phyloP scores from a whole-genome alignment of 768 basidiomycete genomes.

The Sarcodon aspratus region DNA sequence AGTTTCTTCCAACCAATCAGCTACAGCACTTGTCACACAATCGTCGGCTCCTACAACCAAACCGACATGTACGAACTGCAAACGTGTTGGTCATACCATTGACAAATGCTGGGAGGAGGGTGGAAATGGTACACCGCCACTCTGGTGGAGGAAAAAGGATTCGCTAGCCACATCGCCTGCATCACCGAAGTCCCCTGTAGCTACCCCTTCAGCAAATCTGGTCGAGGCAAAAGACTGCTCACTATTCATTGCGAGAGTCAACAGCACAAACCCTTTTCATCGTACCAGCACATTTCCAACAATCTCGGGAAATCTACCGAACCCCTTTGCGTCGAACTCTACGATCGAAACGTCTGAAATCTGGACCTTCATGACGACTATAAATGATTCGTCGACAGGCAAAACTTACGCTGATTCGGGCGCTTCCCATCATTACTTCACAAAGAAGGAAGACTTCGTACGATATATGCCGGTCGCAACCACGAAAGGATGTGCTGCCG shows the following conservation, averaged over 20 bases:
- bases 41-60: background rate
- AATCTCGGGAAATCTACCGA: no score
- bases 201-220: no score
- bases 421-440: slow-evolving; percentile 1
- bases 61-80: background rate
- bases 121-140: background rate
- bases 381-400: no score
- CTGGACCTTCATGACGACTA: no score
- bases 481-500: background rate
- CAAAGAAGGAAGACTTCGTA: background rate
- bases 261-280: no score
- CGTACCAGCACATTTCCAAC: background rate
- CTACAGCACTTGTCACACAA: background rate
- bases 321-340: no score
- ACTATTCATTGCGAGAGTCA: no score
- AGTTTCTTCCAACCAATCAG: no score
- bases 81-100: background rate
- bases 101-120: background rate
- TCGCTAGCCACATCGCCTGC: no score
- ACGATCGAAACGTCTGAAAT: no score
- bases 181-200: no score
- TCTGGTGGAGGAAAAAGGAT: background rate
- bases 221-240: no score
- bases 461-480: background rate
- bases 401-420: slow-evolving; percentile 1